phyloP scores from a whole-genome alignment of 768 basidiomycete species.

The Mycena pura region DNA sequence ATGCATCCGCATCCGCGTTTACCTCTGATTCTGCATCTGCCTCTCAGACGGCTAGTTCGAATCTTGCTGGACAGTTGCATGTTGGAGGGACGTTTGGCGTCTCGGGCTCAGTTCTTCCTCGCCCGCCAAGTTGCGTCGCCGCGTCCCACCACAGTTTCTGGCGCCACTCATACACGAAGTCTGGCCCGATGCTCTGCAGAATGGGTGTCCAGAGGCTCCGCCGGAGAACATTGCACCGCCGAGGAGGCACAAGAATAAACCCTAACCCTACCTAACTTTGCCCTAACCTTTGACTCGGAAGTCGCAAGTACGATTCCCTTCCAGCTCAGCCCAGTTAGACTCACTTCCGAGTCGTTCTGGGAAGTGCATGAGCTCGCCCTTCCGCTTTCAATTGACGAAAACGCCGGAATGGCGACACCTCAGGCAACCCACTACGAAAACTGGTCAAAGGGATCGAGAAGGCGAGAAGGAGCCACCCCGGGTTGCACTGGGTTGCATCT shows the following conservation, averaged over 20 bases:
- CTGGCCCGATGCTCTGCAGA: too few relatives aligned
- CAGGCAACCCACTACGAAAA: conserved; percentile 50
- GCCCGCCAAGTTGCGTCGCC: too few relatives aligned
- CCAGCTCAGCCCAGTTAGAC: too few relatives aligned
- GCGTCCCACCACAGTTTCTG: too few relatives aligned
- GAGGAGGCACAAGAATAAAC: too few relatives aligned
- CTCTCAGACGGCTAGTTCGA: not conserved
- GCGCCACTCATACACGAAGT: too few relatives aligned
- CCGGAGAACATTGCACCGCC: too few relatives aligned
- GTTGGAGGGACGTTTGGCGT: not conserved
- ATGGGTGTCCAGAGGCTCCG: too few relatives aligned
- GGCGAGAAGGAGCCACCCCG: conserved; percentile 28
- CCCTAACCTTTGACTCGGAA: not conserved
- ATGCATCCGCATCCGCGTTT: not conserved
- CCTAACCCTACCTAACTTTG: not conserved
- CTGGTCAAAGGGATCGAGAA: conserved; percentile 73
- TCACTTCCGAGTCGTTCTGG: not conserved
- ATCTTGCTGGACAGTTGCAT: not conserved
- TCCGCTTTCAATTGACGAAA: not conserved
- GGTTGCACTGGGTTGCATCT: conserved; percentile 19
- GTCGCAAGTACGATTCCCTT: too few relatives aligned
- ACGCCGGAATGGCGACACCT: conserved; percentile 30
- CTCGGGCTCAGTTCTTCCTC: too few relatives aligned
- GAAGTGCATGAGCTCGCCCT: conserved; percentile 12
- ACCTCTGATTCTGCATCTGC: not conserved